Evolutionary conservation across 306 rosid genomes (phyloP), one percentile per base, ranked within the genome.

Genomic region (Quercus dentata): DNA sequence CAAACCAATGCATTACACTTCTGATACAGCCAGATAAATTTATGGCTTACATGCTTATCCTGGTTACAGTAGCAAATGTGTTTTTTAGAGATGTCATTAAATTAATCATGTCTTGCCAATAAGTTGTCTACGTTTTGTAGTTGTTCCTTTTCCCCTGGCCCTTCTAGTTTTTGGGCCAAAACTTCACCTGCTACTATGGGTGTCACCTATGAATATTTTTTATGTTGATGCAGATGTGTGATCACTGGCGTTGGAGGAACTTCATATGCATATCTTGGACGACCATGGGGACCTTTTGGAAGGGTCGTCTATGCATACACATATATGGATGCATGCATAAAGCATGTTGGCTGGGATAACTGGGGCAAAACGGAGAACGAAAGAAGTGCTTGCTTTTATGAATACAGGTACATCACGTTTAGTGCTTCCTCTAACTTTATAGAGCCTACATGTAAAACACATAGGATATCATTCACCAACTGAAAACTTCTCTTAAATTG

Each of bases 241-340:
- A 89, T 92, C 59, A 94, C 97, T 19, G 97, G 97, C 68, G 89
- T 86, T 69, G 92, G 91, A 27, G 91, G 81, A 76, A 62, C 77
- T 73, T 67, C 91, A 67, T 90, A 87, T 57, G 35, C 89, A 71
- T 80, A 84, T 78, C 92, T 94, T 8, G 98, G 98, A 72, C 79
- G 98, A 56, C 98, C 98, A 10, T 94, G 98, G 98, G 97, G 97
- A 74, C 94, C 97, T 69, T 94, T 83, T 79, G 98, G 91, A 76
- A 89, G 98, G 85, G 98, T 94, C 54, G 81, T 94, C 49, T 94
- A 83, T 89, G 98, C 97, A 12, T 82, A 80, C 83, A 92, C 94
- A 49, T 88, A 82, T 49, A 89, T 94, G 87, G 98, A 92, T 86
- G 87, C 67, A 41, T 92, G 97, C 78, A 73, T 94, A 82, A 89